Conservation (phyloP, 148 eudicot species). For the Salicornia ramosissima region DNA sequence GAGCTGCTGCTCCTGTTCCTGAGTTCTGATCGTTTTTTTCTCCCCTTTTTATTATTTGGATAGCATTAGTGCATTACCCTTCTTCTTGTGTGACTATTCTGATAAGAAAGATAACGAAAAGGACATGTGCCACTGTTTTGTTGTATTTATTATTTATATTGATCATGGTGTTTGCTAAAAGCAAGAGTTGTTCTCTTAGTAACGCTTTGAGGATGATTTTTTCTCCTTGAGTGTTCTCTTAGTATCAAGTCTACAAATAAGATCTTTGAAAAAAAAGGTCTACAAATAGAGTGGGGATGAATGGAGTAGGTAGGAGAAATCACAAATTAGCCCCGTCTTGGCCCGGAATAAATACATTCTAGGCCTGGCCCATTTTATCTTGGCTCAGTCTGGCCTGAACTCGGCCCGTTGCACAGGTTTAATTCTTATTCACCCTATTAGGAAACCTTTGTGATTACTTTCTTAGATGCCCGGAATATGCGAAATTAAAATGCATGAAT, state of each 20-base stretch:
- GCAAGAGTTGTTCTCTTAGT: neutral
- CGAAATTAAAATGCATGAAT: neutral
- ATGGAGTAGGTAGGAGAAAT: no score
- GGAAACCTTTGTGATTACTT: neutral
- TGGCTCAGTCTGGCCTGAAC: no score
- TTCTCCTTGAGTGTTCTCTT: neutral
- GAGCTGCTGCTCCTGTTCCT: slow-evolving; percentile 41
- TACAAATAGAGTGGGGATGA: no score
- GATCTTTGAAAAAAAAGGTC: no score
- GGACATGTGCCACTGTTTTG: neutral
- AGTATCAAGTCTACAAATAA: no score
- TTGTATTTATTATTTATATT: slow-evolving; percentile 8
- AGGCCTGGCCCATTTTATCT: no score
- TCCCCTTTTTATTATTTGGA: slow-evolving; percentile 4
- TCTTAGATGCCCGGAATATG: neutral
- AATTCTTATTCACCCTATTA: neutral
- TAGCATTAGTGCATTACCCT: slow-evolving; percentile 9
- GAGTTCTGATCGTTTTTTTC: slow-evolving; percentile 6
- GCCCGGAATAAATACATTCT: no score
- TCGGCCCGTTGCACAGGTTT: no score
- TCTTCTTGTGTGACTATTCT: slow-evolving; percentile 11
- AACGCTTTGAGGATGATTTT: slow-evolving; percentile 10
- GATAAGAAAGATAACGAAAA: slow-evolving; percentile 10
- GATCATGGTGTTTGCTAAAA: slow-evolving; percentile 11
- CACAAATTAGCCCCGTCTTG: no score